Evolutionary conservation across 257 asterid genomes (phyloP).

Genomic region (Marsdenia floribunda): DNA sequence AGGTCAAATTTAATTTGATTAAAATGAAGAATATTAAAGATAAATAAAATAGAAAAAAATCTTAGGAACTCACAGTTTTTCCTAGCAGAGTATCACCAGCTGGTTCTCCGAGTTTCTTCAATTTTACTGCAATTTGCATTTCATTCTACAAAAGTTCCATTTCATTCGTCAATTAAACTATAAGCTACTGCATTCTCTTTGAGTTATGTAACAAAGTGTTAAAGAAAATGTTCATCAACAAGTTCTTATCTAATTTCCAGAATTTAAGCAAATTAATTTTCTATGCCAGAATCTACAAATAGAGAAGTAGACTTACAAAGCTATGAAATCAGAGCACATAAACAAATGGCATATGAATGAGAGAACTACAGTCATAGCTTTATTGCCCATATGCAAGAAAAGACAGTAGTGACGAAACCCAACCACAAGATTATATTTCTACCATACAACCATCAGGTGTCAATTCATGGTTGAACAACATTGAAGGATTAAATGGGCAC

Average conservation of each 20-base stretch:
- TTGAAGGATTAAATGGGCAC: not conserved
- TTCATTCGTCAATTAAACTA: not conserved
- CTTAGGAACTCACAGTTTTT: constrained; percentile 51
- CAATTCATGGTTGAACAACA: not conserved
- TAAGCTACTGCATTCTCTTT: not conserved
- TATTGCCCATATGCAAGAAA: not conserved
- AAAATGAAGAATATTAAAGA: not conserved
- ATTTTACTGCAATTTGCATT: constrained; percentile 57
- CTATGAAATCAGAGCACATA: not conserved
- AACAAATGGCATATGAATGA: not conserved
- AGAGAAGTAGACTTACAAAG: not conserved
- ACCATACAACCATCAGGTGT: not conserved
- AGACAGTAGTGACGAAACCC: not conserved
- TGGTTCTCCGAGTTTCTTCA: constrained; percentile 76
- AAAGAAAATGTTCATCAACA: not conserved
- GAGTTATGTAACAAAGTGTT: not conserved
- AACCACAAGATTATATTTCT: not conserved
- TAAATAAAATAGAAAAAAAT: constrained; percentile 16
- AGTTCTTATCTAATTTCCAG: not conserved
- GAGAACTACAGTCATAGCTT: not conserved
- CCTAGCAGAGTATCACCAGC: constrained; percentile 80
- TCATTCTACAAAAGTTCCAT: constrained; percentile 45
- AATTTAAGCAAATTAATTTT: not conserved
- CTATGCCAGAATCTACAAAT: not conserved
- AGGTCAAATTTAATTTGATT: too few species aligned